Base-by-base conservation (phyloP, 2,329 filamentous ascomycete genomes). In the Rhinocladiella mackenziei region DNA sequence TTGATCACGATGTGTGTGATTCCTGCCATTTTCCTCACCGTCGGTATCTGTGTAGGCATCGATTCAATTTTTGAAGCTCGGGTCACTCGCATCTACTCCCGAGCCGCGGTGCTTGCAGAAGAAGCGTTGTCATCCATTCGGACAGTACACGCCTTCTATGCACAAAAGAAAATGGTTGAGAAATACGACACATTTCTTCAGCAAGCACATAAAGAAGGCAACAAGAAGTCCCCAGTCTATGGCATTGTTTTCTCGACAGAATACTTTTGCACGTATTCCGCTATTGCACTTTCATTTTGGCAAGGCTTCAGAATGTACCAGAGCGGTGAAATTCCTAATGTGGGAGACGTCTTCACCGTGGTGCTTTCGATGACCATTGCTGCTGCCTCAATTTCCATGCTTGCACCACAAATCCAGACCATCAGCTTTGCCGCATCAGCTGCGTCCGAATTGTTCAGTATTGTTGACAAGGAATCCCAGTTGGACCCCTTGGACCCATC, bases 391-490 rank as follows among this genome's bases (percentile, higher is more conserved):
- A 47, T 50, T 7, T 44, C 42, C 48, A 22, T 45, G 46, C 51
- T 31, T 31, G 60, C 64, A 1, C 68, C 69, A 2, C 65, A 70
- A 32, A 55, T 67, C 10, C 58, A 65, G 36, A 58, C 66, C 7
- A 62, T 74, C 43, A 65, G 68, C 1, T 69, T 66, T 36, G 70
- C 68, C 1, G 55, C 66, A 1, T 62, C 66, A 3, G 64, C 67
- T 3, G 70, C 71, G 1, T 41, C 59, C 3, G 66, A 70, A 45
- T 58, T 97, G 50, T 96, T 84, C 70, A 85, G 81, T 62, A 94
- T 89, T 2, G 96, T 97, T 54, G 91, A 97, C 64, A 85, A 92
- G 39, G 60, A 71, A 4, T 95, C 92, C 0, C 88, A 89, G 1
- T 73, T 97, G 37, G 86, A 97, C 59, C 82, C 91, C 0, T 79